These are phyloP conservation scores for Suillus sp. DNA, from an alignment of 768 basidiomycete species.

Conservation along the genomic window DNA sequence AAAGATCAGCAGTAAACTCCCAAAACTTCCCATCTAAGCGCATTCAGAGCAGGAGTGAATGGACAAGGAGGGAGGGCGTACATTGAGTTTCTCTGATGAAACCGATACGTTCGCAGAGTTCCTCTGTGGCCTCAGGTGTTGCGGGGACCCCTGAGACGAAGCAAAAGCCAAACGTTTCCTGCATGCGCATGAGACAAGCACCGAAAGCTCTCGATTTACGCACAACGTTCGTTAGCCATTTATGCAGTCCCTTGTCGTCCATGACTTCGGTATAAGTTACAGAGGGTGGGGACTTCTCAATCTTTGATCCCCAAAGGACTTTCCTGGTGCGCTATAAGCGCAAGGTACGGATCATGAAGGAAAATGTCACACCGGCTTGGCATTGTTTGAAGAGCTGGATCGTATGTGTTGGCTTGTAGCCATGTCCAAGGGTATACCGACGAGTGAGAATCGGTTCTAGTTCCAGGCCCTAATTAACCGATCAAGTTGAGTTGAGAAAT, in stretches of 20 bases:
- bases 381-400: constrained; percentile 52
- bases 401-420: constrained; percentile 78
- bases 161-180: constrained; percentile 90
- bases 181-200: constrained; percentile 11
- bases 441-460: constrained; percentile 54
- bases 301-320: constrained; percentile 80
- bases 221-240: constrained; percentile 82
- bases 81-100: constrained; percentile 90
- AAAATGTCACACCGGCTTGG: constrained; percentile 45
- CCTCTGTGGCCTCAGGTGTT: constrained; percentile 83
- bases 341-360: background rate
- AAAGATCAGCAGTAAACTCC: constrained; percentile 93
- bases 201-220: constrained; percentile 29
- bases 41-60: constrained; percentile 35
- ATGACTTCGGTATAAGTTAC: constrained; percentile 76
- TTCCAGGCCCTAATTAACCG: constrained; percentile 23
- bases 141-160: constrained; percentile 81
- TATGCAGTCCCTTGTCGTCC: constrained; percentile 66
- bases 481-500: background rate
- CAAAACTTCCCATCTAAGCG: constrained; percentile 89
- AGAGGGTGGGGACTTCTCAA: constrained; percentile 72
- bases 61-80: constrained; percentile 26
- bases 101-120: constrained; percentile 71
- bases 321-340: constrained; percentile 41
- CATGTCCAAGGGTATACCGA: constrained; percentile 90